phyloP scores from a whole-genome alignment of 1,284 basidiomycete genomes.

The Psilocybe mexicana region DNA sequence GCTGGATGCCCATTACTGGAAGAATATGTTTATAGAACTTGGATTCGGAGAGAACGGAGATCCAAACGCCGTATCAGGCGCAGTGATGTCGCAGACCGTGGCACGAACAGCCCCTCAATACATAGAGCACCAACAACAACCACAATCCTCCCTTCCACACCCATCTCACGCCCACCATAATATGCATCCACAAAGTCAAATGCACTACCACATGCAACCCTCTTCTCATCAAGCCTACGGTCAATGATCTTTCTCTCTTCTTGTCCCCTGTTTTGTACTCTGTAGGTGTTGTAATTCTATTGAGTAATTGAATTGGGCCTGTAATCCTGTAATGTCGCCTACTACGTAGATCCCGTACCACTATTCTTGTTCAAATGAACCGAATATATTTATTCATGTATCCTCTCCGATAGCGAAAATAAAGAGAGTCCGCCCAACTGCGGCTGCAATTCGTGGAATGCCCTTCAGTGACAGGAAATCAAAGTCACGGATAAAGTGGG shows the following conservation, averaged over 20 bases:
- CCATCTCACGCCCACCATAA: conserved; percentile 21
- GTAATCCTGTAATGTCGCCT: not conserved
- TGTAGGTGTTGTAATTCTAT: not conserved
- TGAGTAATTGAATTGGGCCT: not conserved
- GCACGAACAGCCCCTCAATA: conserved; percentile 19
- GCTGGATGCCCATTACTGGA: conserved; percentile 65
- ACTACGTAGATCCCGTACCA: not conserved
- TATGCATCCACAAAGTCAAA: conserved; percentile 26
- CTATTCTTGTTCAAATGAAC: not conserved
- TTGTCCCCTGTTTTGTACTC: conserved; percentile 1
- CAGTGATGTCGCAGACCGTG: conserved; percentile 20
- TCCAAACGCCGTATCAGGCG: conserved; percentile 21
- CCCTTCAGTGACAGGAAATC: conserved; percentile 65
- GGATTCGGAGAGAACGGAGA: conserved; percentile 54
- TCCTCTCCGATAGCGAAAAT: conserved; percentile 55
- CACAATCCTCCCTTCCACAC: conserved; percentile 13
- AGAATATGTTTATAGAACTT: conserved; percentile 68
- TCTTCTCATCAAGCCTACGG: conserved; percentile 25
- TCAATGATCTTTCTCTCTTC: conserved; percentile 22
- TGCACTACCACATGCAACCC: conserved; percentile 33
- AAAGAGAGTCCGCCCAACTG: conserved; percentile 56
- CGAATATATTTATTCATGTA: conserved; percentile 24
- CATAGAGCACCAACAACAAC: conserved; percentile 7
- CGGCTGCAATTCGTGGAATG: conserved; percentile 65
- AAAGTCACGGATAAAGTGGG: conserved; percentile 69